Evolutionary conservation across 805 yeast species (phyloP), one percentile per base, ranked within the genome.

Genomic region (Hanseniaspora taiwanica): DNA sequence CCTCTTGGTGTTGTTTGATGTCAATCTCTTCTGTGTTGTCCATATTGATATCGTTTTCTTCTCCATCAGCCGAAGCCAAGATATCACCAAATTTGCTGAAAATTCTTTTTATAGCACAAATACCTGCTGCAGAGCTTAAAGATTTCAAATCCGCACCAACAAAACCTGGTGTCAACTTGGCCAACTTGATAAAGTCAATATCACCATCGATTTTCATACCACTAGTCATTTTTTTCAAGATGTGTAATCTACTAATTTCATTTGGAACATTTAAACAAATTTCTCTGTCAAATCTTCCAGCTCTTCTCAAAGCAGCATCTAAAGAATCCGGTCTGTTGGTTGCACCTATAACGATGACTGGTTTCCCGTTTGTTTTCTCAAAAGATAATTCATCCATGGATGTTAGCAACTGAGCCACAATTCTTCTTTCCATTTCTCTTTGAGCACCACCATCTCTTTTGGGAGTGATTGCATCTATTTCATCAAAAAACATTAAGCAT

Each of bases 111-210:
- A 91, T 87, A 1, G 97, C 96, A 46, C 83, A 73, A 16, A 86
- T 81, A 43, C 97, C 97, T 0, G 98, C 95, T 2, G 96, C 96
- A 0, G 96, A 77, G 1, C 84, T 93, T 42, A 91, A 68, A 12
- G 97, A 93, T 52, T 86, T 85, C 48, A 91, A 69, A 65, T 91
- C 98, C 1, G 98, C 98, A 39, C 97, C 98, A 6, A 91, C 98
- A 59, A 77, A 91, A 13, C 98, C 98, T 0, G 98, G 96, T 0
- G 98, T 91, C 65, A 83, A 65, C 54, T 87, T 87, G 2, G 97
- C 96, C 38, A 91, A 65, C 44, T 72, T 71, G 35, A 62, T 53
- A 56, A 75, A 83, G 49, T 87, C 85, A 48, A 89, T 74, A 6
- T 59, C 72, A 3, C 83, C 87, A 37, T 74, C 74, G 32, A 85